Evolutionary conservation across 441 rosid species (phyloP), one percentile per base, ranked within the genome.

Genomic region (Jatropha multifida): DNA sequence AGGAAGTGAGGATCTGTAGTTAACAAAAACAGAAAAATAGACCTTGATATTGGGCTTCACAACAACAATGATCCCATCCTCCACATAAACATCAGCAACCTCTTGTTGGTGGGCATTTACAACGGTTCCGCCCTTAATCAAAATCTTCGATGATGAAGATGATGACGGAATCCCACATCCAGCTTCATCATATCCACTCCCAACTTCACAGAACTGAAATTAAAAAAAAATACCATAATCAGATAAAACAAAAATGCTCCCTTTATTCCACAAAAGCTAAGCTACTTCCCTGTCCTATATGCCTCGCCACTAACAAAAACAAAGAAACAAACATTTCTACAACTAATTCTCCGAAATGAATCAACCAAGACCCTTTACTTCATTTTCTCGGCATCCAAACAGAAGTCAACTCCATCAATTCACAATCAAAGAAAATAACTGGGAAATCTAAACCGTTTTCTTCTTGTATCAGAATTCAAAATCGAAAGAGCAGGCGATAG

Each of bases 51-150:
- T 88, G 76, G 97, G 95, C 76, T 81, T 86, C 56, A 95, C 94
- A 0, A 88, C 84, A 41, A 89, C 86, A 71, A 93, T 83, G 78
- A 87, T 76, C 38, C 98, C 98, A 74, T 90, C 87, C 86, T 95
- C 97, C 20, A 92, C 89, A 78, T 88, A 93, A 74, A 93, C 96
- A 83, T 95, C 99, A 85, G 98, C 90, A 70, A 90, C 63, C 86
- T 90, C 88, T 78, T 88, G 93, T 40, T 84, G 89, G 75, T 93
- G 92, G 77, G 97, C 94, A 82, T 95, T 95, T 71, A 93, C 96
- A 60, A 95, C 97, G 7, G 87, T 93, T 77, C 98, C 98, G 63
- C 99, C 98, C 79, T 82, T 92, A 38, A 95, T 92, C 88, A 95
- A 77, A 66, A 95, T 81, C 88, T 90, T 95, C 7, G 94, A 76